Evolutionary conservation across 768 basidiomycete species (phyloP).

Genomic region (Pleurotus platypus): DNA sequence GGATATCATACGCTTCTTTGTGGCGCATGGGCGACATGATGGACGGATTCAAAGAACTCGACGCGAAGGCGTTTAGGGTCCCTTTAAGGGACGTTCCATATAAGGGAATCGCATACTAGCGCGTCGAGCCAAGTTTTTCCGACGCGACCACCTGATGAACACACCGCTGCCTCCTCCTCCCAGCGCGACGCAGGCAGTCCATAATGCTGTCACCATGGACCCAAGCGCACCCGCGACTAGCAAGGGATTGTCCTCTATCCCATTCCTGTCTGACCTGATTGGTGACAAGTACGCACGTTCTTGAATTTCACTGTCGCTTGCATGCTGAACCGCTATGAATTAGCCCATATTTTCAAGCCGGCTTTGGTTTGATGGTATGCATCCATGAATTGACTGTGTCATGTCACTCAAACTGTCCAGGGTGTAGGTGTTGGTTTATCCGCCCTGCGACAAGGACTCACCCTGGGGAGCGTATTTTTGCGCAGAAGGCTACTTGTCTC

Average conservation of each 20-base stretch:
- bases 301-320: conserved; percentile 1
- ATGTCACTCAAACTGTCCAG: conserved; percentile 36
- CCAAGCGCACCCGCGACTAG: neutral
- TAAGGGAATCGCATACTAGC: neutral
- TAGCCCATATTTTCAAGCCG: conserved; percentile 97
- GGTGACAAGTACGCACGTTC: conserved; percentile 61
- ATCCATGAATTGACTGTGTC: neutral
- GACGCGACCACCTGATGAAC: neutral
- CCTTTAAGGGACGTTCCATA: neutral
- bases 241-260: conserved; percentile 5
- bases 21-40: neutral
- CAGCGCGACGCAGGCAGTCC: conserved; percentile 15
- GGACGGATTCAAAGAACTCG: neutral
- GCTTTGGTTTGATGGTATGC: conserved; percentile 92
- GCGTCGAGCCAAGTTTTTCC: no score
- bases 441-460: conserved; percentile 63
- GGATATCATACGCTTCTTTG: conserved; percentile 32
- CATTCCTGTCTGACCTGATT: conserved; percentile 37
- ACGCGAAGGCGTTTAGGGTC: neutral
- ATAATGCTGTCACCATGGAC: neutral
- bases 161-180: neutral
- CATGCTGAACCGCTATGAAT: neutral
- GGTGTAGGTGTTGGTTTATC: conserved; percentile 88
- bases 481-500: conserved; percentile 90
- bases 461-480: conserved; percentile 69